Evolutionary conservation across 139 green algal species (phyloP).

Genomic region (Monoraphidium neglectum): DNA sequence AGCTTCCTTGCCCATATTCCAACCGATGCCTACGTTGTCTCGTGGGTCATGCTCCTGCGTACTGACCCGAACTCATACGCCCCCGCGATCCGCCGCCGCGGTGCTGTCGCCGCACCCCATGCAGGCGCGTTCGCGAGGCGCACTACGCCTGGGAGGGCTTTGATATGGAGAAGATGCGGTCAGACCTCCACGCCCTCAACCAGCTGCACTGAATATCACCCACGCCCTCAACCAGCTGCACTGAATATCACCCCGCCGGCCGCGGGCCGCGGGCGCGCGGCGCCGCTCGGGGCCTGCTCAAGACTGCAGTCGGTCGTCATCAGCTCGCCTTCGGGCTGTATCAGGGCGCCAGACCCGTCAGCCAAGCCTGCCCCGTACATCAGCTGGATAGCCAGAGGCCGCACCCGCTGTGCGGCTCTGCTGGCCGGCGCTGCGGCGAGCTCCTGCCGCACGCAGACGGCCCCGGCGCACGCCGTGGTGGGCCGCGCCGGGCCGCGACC

Average conservation of each 20-base stretch:
- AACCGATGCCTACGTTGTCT: neutral
- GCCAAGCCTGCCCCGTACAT: too few relatives aligned
- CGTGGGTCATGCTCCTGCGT: neutral
- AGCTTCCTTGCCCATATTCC: neutral
- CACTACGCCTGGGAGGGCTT: conserved; percentile 59
- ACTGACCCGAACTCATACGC: neutral
- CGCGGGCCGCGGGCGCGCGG: neutral
- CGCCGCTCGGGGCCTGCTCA: neutral
- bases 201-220: too few relatives aligned
- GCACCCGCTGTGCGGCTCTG: too few relatives aligned
- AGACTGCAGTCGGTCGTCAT: neutral
- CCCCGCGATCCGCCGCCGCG: neutral
- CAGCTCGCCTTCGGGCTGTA: neutral
- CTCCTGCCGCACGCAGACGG: too few relatives aligned
- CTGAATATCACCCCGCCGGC: neutral
- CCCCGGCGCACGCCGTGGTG: too few relatives aligned
- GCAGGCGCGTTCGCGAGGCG: neutral
- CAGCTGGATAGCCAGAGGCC: too few relatives aligned
- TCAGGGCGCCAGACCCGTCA: neutral
- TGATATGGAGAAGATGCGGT: conserved; percentile 50
- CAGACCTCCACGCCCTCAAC: conserved; percentile 44
- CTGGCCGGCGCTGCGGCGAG: too few relatives aligned
- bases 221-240: conserved; percentile 25
- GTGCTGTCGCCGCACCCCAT: neutral
- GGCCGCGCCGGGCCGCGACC: too few relatives aligned